A percentile compares a stretch with the other conserved stretches of the same genome.
phyloP scores from a whole-genome alignment of 441 rosid species.

The Viola pubescens region DNA sequence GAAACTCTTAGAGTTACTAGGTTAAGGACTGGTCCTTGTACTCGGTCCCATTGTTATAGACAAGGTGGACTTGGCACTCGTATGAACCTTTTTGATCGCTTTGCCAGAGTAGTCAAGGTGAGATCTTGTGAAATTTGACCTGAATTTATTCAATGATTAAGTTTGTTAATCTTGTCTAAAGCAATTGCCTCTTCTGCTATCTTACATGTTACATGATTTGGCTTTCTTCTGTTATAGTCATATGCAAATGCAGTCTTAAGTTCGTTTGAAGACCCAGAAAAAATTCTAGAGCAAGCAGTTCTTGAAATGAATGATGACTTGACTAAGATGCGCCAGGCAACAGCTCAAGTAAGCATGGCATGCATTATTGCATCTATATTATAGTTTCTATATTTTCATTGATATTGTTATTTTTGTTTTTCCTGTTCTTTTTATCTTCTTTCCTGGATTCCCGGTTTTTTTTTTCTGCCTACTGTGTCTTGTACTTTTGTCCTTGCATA shows the following conservation, averaged over 20 bases:
- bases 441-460: not conserved
- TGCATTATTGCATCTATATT: not conserved
- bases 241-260: constrained; percentile 89
- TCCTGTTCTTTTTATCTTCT: not conserved
- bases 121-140: constrained; percentile 11
- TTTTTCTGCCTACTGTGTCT: too few relatives aligned
- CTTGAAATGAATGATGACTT: constrained; percentile 98
- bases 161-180: not conserved
- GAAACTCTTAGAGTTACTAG: constrained; percentile 32
- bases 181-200: constrained; percentile 8
- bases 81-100: constrained; percentile 84
- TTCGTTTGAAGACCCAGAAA: constrained; percentile 93
- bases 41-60: constrained; percentile 26
- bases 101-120: constrained; percentile 90
- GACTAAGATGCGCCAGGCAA: constrained; percentile 97
- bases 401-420: not conserved
- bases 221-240: constrained; percentile 46
- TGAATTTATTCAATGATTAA: constrained; percentile 2
- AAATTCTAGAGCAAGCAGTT: constrained; percentile 85
- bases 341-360: constrained; percentile 67
- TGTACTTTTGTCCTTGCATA: too few relatives aligned
- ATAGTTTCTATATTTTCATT: constrained; percentile 7
- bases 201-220: constrained; percentile 7
- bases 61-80: constrained; percentile 56
- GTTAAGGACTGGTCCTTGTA: constrained; percentile 24